A percentile compares a stretch with the other conserved stretches of the same genome.
These are phyloP conservation scores for Xylariaceae sp. DNA, from an alignment of 2,329 filamentous ascomycete genomes.

Conservation along the genomic window DNA sequence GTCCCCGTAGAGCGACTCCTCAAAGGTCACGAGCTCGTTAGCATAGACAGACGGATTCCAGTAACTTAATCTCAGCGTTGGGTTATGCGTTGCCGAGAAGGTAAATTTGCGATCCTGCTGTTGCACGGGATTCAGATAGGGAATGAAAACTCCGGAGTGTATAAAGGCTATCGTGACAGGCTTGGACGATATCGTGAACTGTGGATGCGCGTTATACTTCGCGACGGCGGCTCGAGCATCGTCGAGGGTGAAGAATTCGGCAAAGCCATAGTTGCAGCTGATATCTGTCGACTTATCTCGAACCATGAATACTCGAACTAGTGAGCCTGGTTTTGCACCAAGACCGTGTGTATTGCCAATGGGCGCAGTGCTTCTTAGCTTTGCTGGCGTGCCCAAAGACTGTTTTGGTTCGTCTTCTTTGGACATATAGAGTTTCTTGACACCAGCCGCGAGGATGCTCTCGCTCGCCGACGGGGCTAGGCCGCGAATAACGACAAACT, in stretches of 20 bases:
- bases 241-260: conserved; percentile 71
- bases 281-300: conserved; percentile 67
- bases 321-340: conserved; percentile 68
- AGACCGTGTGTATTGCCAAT: conserved; percentile 54
- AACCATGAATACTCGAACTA: conserved; percentile 72
- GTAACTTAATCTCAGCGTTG: conserved; percentile 65
- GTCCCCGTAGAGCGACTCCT: conserved; percentile 42
- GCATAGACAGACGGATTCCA: conserved; percentile 73
- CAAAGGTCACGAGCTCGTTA: conserved; percentile 58
- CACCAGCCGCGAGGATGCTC: conserved; percentile 66
- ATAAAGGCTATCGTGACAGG: conserved; percentile 70
- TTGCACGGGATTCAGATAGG: conserved; percentile 56
- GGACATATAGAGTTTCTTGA: conserved; percentile 65
- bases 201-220: conserved; percentile 67
- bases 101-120: conserved; percentile 59
- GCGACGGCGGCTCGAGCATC: conserved; percentile 71
- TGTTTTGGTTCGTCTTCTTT: conserved; percentile 50
- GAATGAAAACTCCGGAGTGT: conserved; percentile 80
- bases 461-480: conserved; percentile 68
- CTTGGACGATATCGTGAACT: conserved; percentile 73
- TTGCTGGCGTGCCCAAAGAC: conserved; percentile 44
- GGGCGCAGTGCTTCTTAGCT: conserved; percentile 57
- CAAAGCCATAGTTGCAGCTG: conserved; percentile 79
- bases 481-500: conserved; percentile 71
- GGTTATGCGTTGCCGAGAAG: conserved; percentile 67